These are phyloP conservation scores for Backusella australiensis DNA, from an alignment of 192 early-diverging fungal species.

Conservation along the genomic window DNA sequence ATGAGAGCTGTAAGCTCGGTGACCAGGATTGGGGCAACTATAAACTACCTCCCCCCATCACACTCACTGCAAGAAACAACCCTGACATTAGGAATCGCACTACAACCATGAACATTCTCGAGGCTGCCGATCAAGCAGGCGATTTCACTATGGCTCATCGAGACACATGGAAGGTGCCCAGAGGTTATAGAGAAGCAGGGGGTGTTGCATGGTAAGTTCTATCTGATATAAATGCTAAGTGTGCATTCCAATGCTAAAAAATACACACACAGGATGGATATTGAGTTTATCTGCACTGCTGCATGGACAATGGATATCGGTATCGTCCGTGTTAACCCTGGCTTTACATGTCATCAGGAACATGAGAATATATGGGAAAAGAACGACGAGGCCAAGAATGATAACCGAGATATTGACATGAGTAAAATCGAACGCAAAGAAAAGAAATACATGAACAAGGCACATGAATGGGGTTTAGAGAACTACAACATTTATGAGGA, in stretches of 20 bases:
- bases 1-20: not conserved
- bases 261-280: constrained; percentile 11
- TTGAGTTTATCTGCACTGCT: constrained; percentile 32
- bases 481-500: constrained; percentile 15
- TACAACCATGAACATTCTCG: constrained; percentile 21
- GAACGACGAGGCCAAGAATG: not conserved
- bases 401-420: constrained; percentile 19
- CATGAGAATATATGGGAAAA: constrained; percentile 8
- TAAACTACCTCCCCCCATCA: not conserved
- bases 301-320: constrained; percentile 19
- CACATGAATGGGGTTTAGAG: constrained; percentile 24
- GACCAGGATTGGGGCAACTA: not conserved
- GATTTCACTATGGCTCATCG: constrained; percentile 34
- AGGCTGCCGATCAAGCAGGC: constrained; percentile 29
- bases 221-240: not conserved
- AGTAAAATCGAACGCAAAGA: constrained; percentile 14
- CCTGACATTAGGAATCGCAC: constrained; percentile 14
- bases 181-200: constrained; percentile 27
- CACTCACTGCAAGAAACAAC: not conserved
- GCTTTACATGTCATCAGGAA: constrained; percentile 30
- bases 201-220: constrained; percentile 18
- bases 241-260: not conserved
- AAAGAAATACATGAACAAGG: constrained; percentile 17
- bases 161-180: constrained; percentile 23
- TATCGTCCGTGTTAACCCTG: constrained; percentile 1